Base-by-base conservation (phyloP, 2,329 filamentous ascomycete species). In the Exophiala aquamarina region DNA sequence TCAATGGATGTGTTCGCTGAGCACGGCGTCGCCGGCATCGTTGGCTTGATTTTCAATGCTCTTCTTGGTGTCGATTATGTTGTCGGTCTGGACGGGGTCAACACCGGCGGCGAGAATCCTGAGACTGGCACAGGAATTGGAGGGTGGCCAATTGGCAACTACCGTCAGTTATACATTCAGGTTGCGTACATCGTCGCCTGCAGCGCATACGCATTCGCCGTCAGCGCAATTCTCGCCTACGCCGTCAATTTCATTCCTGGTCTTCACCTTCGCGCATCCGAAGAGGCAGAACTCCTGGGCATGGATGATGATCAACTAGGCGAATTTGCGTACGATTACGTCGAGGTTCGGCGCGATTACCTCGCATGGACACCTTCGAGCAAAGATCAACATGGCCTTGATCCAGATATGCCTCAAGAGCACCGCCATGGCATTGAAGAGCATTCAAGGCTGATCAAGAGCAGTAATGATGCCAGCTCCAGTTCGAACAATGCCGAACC, bases 1-100 rank as follows among this genome's bases (percentile, higher is more conserved):
- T 85, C 87, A 4, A 87, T 95, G 69, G 89, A 95, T 73, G 84
- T 95, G 61, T 93, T 95, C 70, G 89, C 89, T 58, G 88, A 93
- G 70, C 89, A 95, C 79, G 89, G 81, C 62, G 73, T 94, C 55
- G 89, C 89, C 39, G 89, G 89, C 57, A 88, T 93, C 56, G 77
- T 86, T 48, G 89, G 89, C 41, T 87, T 94, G 60, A 69, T 90
- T 50, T 75, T 88, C 69, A 92, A 89, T 47, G 87, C 84, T 55
- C 70, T 92, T 54, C 89, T 92, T 63, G 87, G 81, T 58, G 82
- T 86, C 55, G 78, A 84, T 62, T 84, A 86, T 68, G 86, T 91
- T 57, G 82, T 87, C 42, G 75, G 77, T 44, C 83, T 92, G 28
- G 87, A 91, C 63, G 87, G 87, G 49, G 76, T 77, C 63, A 74